A percentile compares a stretch with the other conserved stretches of the same genome.
Evolutionary conservation across 768 basidiomycete species (phyloP).

Genomic region (Termitomyces sp.): DNA sequence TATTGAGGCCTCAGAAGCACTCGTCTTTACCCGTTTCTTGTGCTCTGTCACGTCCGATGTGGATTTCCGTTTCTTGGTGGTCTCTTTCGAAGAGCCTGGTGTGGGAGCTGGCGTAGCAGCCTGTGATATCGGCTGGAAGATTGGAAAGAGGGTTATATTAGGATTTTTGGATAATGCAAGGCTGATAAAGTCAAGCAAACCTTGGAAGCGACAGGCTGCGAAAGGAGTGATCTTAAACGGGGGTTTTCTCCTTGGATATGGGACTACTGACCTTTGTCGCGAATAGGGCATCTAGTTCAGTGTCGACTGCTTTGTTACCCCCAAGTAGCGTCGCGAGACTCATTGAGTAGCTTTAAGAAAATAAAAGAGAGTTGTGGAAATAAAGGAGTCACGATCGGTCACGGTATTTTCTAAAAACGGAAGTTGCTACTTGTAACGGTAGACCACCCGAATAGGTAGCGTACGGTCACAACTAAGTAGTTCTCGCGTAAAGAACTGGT

Average conservation of each 20-base stretch:
- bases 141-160: background rate
- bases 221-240: conserved; percentile 5
- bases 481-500: too few species aligned
- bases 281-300: conserved; percentile 62
- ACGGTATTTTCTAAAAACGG: background rate
- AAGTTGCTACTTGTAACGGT: too few species aligned
- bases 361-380: background rate
- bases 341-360: conserved; percentile 26
- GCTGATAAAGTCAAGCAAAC: background rate
- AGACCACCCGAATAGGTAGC: too few species aligned
- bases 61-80: conserved; percentile 29
- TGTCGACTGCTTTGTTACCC: conserved; percentile 39
- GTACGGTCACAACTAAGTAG: too few species aligned
- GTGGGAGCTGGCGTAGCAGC: conserved; percentile 11
- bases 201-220: conserved; percentile 13
- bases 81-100: conserved; percentile 20
- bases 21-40: conserved; percentile 23
- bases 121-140: conserved; percentile 10
- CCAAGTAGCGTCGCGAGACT: conserved; percentile 52
- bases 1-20: background rate
- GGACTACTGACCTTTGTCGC: conserved; percentile 39
- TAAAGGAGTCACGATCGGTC: background rate
- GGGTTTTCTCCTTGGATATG: background rate
- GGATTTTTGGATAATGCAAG: background rate
- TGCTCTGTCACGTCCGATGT: conserved; percentile 15